These are phyloP conservation scores for Metschnikowia anglica DNA, from an alignment of 805 yeast genomes.

Conservation along the genomic window DNA sequence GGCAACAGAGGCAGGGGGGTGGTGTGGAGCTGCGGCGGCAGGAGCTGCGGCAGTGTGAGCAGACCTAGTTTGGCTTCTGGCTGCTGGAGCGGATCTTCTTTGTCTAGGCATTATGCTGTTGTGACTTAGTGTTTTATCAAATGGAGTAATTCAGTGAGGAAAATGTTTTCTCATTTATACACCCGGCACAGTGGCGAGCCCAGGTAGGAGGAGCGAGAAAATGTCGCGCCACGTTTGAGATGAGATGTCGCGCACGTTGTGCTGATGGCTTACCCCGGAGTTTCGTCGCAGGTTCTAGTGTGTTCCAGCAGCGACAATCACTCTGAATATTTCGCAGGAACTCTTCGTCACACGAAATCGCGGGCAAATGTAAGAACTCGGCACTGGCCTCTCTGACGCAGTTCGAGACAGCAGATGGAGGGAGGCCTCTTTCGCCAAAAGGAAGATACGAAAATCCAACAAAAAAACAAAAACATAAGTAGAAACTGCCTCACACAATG, in stretches of 20 bases:
- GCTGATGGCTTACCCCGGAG: constrained; percentile 1
- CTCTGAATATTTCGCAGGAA: too few species aligned
- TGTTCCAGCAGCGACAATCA: background rate
- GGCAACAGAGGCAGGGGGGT: constrained; percentile 35
- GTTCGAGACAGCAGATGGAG: too few species aligned
- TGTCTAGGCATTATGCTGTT: constrained; percentile 52
- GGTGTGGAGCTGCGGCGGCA: constrained; percentile 21
- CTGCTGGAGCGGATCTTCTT: constrained; percentile 50
- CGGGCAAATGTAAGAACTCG: too few species aligned
- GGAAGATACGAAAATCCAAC: too few species aligned
- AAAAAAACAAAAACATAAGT: too few species aligned
- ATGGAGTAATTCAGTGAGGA: constrained; percentile 1
- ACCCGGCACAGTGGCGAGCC: constrained; percentile 12
- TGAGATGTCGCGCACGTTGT: constrained; percentile 6
- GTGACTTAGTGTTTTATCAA: too few species aligned
- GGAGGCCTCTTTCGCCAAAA: too few species aligned
- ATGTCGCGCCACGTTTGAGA: constrained; percentile 5
- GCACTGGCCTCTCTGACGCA: too few species aligned
- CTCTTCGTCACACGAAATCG: too few species aligned
- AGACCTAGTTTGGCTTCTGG: constrained; percentile 55
- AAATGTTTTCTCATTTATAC: constrained; percentile 7
- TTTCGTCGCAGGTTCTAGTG: background rate
- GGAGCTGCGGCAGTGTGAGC: constrained; percentile 78
- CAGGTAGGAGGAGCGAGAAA: constrained; percentile 1
- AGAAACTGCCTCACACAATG: too few species aligned